phyloP scores from a whole-genome alignment of 768 basidiomycete species.

The Boletus pseudo-olivaceus region DNA sequence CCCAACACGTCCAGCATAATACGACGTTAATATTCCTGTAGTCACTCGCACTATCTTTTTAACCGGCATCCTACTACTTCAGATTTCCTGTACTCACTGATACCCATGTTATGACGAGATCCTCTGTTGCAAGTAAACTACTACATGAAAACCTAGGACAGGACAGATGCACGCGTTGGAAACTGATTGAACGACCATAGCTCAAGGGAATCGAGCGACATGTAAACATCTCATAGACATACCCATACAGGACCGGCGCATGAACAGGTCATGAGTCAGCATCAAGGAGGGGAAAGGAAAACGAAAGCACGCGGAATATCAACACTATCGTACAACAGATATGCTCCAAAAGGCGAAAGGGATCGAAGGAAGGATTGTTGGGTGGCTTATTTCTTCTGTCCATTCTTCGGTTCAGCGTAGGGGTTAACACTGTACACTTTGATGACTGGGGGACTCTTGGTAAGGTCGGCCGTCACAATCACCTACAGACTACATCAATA shows the following conservation, averaged over 20 bases:
- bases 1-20: not conserved
- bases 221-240: slow-evolving; percentile 26
- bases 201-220: slow-evolving; percentile 18
- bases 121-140: slow-evolving; percentile 17
- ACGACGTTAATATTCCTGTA: not conserved
- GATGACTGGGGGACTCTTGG: slow-evolving; percentile 95
- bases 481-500: slow-evolving; percentile 47
- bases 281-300: slow-evolving; percentile 28
- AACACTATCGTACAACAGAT: slow-evolving; percentile 31
- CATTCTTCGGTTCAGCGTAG: slow-evolving; percentile 57
- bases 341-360: slow-evolving; percentile 2
- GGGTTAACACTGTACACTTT: slow-evolving; percentile 97
- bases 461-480: slow-evolving; percentile 91
- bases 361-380: not conserved
- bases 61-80: not conserved
- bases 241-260: slow-evolving; percentile 29
- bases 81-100: not conserved
- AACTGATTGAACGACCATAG: slow-evolving; percentile 11
- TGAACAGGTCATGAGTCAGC: slow-evolving; percentile 29
- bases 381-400: slow-evolving; percentile 32
- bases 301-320: slow-evolving; percentile 30
- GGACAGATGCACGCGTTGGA: slow-evolving; percentile 14
- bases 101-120: slow-evolving; percentile 1
- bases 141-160: slow-evolving; percentile 23
- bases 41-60: not conserved